Base-by-base conservation (phyloP, 352 stramenopile genomes). In the Globisporangium nagaii region DNA sequence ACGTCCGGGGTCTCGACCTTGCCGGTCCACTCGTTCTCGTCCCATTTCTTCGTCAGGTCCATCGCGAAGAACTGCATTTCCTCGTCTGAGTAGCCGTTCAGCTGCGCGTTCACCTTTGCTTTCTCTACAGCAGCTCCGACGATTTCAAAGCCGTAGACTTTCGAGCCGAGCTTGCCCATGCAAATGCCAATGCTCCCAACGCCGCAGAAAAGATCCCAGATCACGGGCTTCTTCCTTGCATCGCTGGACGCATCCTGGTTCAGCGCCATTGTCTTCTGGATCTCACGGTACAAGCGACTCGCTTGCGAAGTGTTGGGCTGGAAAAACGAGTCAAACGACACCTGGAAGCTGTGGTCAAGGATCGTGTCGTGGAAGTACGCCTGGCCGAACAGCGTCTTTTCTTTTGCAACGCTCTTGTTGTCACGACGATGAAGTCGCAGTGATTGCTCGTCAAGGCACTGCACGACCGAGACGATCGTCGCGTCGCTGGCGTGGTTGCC, bases 131-230 rank as follows among this genome's bases (percentile, higher is more conserved):
- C 81, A 11, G 65, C 69, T 10, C 76, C 65, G 10, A 90, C 66
- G 3, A 92, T 63, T 35, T 92, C 81, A 58, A 92, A 84, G 20
- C 81, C 81, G n/a, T 86, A 58, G 10, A 90, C 64, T 46, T 70
- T 67, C 17, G 64, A 53, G 0, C 66, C 74, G 17, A 77, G 51
- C 2, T 50, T 24, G 11, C 69, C 79, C 65, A 90, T 73, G 39
- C 79, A 92, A 56, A 92, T 90, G 8, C 81, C 81, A 40, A 92
- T 92, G 40, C 74, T 88, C 22, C 81, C 81, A 9, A 92, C 81
- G 22, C 81, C 81, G 55, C 81, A 92, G 40, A 92, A 92, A 15
- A 92, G 53, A 27, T 92, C 81, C 81, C 81, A 92, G 2, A 92
- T 62, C 0, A 92, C 63, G 2, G 79, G 81, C 45, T 81, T 75